Evolutionary conservation across 176 grass and related monocot species (phyloP).

Genomic region (Tuctoria greenei): DNA sequence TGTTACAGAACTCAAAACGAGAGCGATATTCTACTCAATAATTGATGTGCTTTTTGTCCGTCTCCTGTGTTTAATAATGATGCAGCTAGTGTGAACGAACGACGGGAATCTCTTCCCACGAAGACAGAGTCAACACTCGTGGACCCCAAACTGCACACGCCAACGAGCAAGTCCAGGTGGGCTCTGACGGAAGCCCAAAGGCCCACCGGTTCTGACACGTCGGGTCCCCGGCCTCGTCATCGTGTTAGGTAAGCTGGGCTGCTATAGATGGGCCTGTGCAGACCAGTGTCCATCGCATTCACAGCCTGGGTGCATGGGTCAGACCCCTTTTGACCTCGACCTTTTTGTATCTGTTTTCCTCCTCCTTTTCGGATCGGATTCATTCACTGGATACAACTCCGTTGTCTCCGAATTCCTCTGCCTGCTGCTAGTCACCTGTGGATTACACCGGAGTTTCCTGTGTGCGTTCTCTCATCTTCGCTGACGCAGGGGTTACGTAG

Average conservation of each 20-base stretch:
- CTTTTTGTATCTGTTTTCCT: neutral
- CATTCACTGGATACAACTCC: neutral
- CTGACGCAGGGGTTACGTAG: constrained; percentile 26
- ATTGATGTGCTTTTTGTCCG: neutral
- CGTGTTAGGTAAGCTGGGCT: constrained; percentile 40
- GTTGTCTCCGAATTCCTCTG: neutral
- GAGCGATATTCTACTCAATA: neutral
- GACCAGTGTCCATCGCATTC: constrained; percentile 40
- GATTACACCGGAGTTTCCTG: neutral
- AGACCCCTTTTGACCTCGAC: constrained; percentile 24
- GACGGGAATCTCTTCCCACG: neutral
- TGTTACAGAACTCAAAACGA: neutral
- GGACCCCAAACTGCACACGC: constrained; percentile 22
- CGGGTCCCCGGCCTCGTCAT: constrained; percentile 5
- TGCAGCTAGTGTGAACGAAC: constrained; percentile 13
- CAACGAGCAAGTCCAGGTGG: constrained; percentile 37
- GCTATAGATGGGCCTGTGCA: constrained; percentile 35
- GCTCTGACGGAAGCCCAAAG: constrained; percentile 27
- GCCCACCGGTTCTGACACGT: neutral
- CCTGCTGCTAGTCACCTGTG: neutral
- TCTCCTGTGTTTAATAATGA: neutral
- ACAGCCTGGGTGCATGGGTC: constrained; percentile 47
- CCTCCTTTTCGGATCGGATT: constrained; percentile 10
- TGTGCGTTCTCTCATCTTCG: neutral
- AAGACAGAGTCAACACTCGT: constrained; percentile 15